Percentiles rank a stretch among this genome's conserved stretches.
Evolutionary conservation across 2,329 filamentous ascomycete genomes (phyloP).

Genomic region (Sordariomycetes sp.): DNA sequence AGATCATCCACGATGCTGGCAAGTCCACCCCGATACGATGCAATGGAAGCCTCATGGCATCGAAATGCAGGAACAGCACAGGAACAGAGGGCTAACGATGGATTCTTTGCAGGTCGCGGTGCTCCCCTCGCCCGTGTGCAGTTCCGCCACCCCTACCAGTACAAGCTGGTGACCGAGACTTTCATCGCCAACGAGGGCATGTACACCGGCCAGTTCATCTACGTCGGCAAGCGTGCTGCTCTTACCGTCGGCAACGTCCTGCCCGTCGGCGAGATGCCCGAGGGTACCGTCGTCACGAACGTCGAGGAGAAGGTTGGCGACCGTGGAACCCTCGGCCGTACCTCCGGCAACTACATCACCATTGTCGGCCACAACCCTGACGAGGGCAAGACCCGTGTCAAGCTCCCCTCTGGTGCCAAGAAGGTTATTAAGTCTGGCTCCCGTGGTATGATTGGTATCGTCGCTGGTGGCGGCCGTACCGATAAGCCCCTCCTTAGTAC

Average conservation of each 20-base stretch:
- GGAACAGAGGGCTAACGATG: conserved; percentile 14
- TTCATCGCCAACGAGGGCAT: conserved; percentile 99
- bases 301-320: conserved; percentile 99
- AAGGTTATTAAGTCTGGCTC: conserved; percentile 90
- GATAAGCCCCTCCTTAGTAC: conserved; percentile 97
- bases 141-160: conserved; percentile 98
- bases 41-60: conserved; percentile 5
- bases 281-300: conserved; percentile 99
- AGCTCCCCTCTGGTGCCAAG: conserved; percentile 98
- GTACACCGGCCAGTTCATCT: conserved; percentile 99
- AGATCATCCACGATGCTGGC: conserved; percentile 98
- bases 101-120: conserved; percentile 53
- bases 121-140: conserved; percentile 93
- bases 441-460: conserved; percentile 98
- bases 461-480: conserved; percentile 97
- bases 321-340: conserved; percentile 91
- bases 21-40: conserved; percentile 17
- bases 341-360: conserved; percentile 98
- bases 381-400: conserved; percentile 99
- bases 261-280: conserved; percentile 85
- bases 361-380: conserved; percentile 96
- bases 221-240: conserved; percentile 97
- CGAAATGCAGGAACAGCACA: conserved; percentile 5
- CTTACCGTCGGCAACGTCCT: conserved; percentile 98
- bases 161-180: conserved; percentile 96